Evolutionary conservation across 2,329 filamentous ascomycete genomes (phyloP).

Genomic region (Aspergillus neoniger): DNA sequence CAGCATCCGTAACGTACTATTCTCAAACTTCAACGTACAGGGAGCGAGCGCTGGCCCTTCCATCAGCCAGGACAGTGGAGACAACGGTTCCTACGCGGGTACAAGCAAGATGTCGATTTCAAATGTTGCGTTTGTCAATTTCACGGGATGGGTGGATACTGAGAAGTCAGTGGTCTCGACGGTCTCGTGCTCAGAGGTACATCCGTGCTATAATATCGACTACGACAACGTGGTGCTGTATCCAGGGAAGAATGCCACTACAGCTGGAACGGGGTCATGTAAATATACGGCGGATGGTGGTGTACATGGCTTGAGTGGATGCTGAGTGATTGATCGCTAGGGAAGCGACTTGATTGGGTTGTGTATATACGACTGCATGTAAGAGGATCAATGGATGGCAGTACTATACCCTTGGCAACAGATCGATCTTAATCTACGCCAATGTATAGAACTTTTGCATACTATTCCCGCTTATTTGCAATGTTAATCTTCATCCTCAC

Average conservation of each 20-base stretch:
- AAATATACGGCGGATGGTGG: slow-evolving; percentile 41
- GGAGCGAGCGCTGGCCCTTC: slow-evolving; percentile 48
- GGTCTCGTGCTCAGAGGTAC: slow-evolving; percentile 51
- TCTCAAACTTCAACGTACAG: slow-evolving; percentile 54
- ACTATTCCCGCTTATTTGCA: no score
- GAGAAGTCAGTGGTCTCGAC: slow-evolving; percentile 38
- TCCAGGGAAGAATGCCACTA: slow-evolving; percentile 34
- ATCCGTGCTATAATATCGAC: slow-evolving; percentile 55
- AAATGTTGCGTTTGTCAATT: slow-evolving; percentile 55
- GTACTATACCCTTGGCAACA: no score
- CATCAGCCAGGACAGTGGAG: slow-evolving; percentile 53
- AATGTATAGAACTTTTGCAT: no score
- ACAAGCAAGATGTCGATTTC: slow-evolving; percentile 55
- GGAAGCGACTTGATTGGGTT: no score
- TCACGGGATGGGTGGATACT: slow-evolving; percentile 51
- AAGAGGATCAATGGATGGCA: no score
- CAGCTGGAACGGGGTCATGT: slow-evolving; percentile 38
- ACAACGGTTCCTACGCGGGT: slow-evolving; percentile 52
- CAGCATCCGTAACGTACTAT: slow-evolving; percentile 52
- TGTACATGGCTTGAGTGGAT: slow-evolving; percentile 38
- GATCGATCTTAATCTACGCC: no score
- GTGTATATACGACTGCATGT: no score
- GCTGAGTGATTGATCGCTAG: slow-evolving; percentile 7
- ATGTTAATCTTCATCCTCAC: no score
- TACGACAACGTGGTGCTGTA: slow-evolving; percentile 47